Evolutionary conservation across 208 protist species (phyloP).

Genomic region (Trypanosoma conorhini): DNA sequence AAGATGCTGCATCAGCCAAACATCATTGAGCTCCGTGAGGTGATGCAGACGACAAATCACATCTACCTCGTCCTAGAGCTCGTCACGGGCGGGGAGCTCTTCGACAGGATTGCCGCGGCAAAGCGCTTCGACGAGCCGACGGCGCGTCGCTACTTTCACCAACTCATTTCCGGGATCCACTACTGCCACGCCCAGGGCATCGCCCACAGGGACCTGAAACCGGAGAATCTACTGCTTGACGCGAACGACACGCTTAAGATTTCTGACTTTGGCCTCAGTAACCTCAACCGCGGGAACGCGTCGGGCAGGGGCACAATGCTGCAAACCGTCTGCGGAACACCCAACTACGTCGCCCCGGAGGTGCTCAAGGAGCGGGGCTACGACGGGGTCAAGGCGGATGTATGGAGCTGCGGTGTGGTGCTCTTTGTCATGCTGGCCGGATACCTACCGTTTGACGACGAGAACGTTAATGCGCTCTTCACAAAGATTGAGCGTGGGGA

Average conservation of each 20-base stretch:
- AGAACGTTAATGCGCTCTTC: slow-evolving; percentile 90
- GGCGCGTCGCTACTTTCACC: slow-evolving; percentile 94
- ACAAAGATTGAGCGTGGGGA: slow-evolving; percentile 90
- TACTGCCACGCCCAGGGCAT: slow-evolving; percentile 92
- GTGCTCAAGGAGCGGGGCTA: slow-evolving; percentile 62
- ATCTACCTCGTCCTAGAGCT: slow-evolving; percentile 93
- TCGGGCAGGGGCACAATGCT: slow-evolving; percentile 46
- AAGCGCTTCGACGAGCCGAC: slow-evolving; percentile 81
- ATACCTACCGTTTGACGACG: slow-evolving; percentile 88
- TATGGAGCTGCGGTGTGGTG: slow-evolving; percentile 93
- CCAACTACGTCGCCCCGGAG: slow-evolving; percentile 81
- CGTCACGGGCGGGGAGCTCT: slow-evolving; percentile 92
- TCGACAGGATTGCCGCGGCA: slow-evolving; percentile 84
- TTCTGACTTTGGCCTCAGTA: slow-evolving; percentile 91
- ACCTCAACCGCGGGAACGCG: slow-evolving; percentile 52
- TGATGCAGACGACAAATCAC: slow-evolving; percentile 88
- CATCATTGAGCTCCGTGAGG: slow-evolving; percentile 83
- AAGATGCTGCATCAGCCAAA: slow-evolving; percentile 88
- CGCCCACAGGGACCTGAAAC: slow-evolving; percentile 90
- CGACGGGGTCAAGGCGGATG: slow-evolving; percentile 90
- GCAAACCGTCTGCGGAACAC: slow-evolving; percentile 66
- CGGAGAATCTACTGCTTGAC: slow-evolving; percentile 90
- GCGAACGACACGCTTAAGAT: slow-evolving; percentile 84
- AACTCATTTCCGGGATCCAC: slow-evolving; percentile 91
- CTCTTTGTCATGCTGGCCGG: slow-evolving; percentile 91